phyloP scores from a whole-genome alignment of 257 asterid genomes.

The Primulina huaijiensis region DNA sequence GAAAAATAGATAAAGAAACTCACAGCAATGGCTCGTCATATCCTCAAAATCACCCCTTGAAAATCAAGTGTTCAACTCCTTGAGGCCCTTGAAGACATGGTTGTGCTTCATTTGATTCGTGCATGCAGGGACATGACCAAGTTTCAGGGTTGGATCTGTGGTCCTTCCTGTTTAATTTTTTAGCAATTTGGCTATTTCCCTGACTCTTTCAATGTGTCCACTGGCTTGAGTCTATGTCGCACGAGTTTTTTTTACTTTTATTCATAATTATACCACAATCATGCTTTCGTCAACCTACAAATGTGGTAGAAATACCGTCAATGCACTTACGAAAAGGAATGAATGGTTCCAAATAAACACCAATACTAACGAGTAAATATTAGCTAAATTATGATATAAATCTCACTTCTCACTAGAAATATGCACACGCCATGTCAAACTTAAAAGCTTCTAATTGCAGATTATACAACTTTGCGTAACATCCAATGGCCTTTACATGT shows the following conservation, averaged over 20 bases:
- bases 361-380: neutral
- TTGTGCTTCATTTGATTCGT: neutral
- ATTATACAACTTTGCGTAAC: neutral
- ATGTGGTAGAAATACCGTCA: neutral
- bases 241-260: too few species aligned
- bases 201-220: neutral
- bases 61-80: neutral
- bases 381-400: neutral
- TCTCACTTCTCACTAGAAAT: neutral
- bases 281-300: neutral
- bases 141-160: neutral
- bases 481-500: constrained; percentile 1
- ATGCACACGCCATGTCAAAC: neutral
- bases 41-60: neutral
- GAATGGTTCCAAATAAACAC: neutral
- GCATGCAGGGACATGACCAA: neutral
- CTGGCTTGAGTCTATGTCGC: neutral
- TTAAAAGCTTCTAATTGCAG: constrained; percentile 6
- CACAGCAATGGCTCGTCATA: neutral
- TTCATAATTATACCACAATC: neutral
- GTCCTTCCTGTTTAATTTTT: neutral
- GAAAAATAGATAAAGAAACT: neutral
- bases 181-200: neutral
- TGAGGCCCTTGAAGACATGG: neutral
- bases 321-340: neutral